Base-by-base conservation (phyloP, 106 monocot genomes). In the Dioscorea dumetorum region DNA sequence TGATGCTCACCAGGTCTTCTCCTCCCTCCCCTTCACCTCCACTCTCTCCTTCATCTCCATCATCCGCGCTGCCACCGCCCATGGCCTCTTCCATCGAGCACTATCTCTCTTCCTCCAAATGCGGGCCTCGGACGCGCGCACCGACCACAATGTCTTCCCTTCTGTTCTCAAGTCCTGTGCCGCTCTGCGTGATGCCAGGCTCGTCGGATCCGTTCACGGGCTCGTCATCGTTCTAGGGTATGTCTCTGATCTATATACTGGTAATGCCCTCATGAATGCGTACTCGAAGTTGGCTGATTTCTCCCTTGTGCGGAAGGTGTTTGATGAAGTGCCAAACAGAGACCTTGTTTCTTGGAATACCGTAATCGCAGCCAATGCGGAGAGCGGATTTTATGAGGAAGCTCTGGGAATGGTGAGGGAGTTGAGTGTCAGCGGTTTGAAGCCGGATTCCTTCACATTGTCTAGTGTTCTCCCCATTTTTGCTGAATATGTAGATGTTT, bases 291-390 rank as follows among this genome's bases (percentile, higher is more conserved):
- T 85, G 19, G 59, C 33, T 12, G 28, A 11, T 20, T 49, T 10
- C 0, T 52, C 32, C 22, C 73, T 33, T 4, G 73, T 82, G 22
- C 68, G 53, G 52, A 88, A 81, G 66, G 70, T 93, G 81, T 93
- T 89, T 59, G 81, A 81, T 22, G 77, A 51, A 49, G 86, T 93
- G 93, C 72, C 79, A 7, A 62, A 76, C 32, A 63, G 85, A 52
- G 91, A 95, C 70, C 61, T 83, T 12, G 83, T 91, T 21, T 83
- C 94, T 4, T 95, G 91, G 90, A 95, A 88, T 49, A 91, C 94
- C 17, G 65, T 91, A 33, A 85, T 95, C 64, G 71, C 76, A 9
- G 85, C 83, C 15, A 20, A 24, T 62, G 78, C 85, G 0, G 81
- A 85, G 58, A 72, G 63, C 35, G 88, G 91, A 24, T 58, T 79